phyloP scores from a whole-genome alignment of 23 red algal species.

The Agarophyton chilense region DNA sequence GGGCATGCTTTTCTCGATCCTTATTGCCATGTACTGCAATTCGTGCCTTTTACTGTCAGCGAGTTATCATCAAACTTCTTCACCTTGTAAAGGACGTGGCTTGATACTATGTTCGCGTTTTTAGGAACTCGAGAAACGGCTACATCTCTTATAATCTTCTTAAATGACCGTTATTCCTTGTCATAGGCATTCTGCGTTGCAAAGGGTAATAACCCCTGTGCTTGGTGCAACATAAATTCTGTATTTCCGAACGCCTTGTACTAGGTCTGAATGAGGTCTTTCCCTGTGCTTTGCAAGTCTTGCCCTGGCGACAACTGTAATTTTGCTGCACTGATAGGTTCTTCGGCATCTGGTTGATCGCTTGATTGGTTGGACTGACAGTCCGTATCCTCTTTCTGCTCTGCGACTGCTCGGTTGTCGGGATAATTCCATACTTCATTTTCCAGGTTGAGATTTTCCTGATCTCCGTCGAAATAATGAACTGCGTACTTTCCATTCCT shows the following conservation, averaged over 20 bases:
- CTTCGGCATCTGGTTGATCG: too few species aligned
- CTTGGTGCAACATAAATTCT: conserved; percentile 33
- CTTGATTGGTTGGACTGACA: neutral
- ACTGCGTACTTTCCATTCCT: neutral
- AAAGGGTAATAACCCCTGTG: conserved; percentile 15
- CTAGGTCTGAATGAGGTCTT: conserved; percentile 3
- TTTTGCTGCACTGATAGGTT: neutral
- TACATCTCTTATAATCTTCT: conserved; percentile 46
- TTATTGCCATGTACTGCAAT: conserved; percentile 53
- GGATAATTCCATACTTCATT: conserved; percentile 2
- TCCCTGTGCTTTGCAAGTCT: conserved; percentile 11
- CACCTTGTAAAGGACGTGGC: conserved; percentile 53
- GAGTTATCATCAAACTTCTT: conserved; percentile 45
- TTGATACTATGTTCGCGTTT: conserved; percentile 18
- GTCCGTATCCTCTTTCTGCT: too few species aligned
- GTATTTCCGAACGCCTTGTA: conserved; percentile 14
- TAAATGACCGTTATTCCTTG: conserved; percentile 31
- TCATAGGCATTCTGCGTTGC: conserved; percentile 27
- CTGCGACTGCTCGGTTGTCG: neutral
- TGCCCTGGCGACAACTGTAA: conserved; percentile 20
- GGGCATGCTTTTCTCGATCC: conserved; percentile 17
- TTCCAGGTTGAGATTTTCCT: neutral
- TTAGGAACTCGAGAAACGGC: neutral
- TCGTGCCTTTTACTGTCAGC: conserved; percentile 3
- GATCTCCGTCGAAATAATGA: conserved; percentile 20